Conservation (phyloP, 2,329 filamentous ascomycete species). For the Colletotrichum salicis region DNA sequence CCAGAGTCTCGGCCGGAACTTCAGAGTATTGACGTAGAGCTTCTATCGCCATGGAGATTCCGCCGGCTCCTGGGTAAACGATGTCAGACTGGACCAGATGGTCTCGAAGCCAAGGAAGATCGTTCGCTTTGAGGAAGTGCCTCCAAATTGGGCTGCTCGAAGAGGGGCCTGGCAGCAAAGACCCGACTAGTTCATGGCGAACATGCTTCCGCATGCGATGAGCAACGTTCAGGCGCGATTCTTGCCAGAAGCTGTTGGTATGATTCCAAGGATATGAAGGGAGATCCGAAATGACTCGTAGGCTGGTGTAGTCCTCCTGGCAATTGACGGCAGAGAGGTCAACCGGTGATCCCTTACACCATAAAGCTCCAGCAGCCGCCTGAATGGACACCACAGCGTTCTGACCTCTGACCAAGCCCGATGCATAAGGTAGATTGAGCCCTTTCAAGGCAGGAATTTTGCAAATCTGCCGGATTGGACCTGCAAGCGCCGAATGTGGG, state of each 20-base stretch:
- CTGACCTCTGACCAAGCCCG: background rate
- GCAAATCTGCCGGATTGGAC: slow-evolving; percentile 60
- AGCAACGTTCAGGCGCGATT: slow-evolving; percentile 23
- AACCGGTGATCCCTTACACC: slow-evolving; percentile 8
- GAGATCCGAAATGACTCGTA: slow-evolving; percentile 28
- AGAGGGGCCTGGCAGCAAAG: slow-evolving; percentile 30
- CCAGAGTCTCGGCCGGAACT: background rate
- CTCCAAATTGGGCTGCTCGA: slow-evolving; percentile 26
- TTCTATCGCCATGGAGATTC: slow-evolving; percentile 43
- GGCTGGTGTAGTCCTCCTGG: slow-evolving; percentile 24
- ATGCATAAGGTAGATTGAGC: background rate
- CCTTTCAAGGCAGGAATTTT: slow-evolving; percentile 41
- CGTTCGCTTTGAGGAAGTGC: slow-evolving; percentile 38
- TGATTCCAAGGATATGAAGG: slow-evolving; percentile 38
- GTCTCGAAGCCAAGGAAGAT: slow-evolving; percentile 58
- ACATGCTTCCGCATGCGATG: slow-evolving; percentile 20
- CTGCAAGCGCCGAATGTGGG: slow-evolving; percentile 59
- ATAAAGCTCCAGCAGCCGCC: slow-evolving; percentile 1
- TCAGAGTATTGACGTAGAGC: slow-evolving; percentile 25
- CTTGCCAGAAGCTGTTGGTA: slow-evolving; percentile 25
- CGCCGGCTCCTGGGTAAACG: slow-evolving; percentile 51
- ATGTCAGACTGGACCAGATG: slow-evolving; percentile 56
- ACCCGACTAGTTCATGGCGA: slow-evolving; percentile 30
- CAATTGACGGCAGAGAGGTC: slow-evolving; percentile 9
- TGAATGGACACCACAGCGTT: slow-evolving; percentile 16